Evolutionary conservation across 78 protist species (phyloP).

Genomic region (Polysphondylium violaceum): DNA sequence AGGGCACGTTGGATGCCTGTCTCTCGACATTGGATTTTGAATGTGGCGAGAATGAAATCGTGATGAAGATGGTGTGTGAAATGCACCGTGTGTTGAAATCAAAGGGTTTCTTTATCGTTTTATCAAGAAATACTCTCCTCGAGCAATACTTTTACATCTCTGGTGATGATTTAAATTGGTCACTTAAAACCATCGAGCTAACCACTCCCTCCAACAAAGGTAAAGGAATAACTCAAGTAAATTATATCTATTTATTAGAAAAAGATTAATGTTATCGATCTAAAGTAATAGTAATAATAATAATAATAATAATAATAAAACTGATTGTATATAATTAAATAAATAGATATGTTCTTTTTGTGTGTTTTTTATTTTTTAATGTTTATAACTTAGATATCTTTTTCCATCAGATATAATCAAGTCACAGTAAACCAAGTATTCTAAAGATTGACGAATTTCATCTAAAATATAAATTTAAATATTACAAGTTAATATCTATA

Average conservation of each 20-base stretch:
- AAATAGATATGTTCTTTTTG: not conserved
- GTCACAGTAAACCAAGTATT: too few species aligned
- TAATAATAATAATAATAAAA: too few species aligned
- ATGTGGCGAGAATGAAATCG: conserved; percentile 60
- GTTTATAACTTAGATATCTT: not conserved
- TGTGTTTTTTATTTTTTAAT: too few species aligned
- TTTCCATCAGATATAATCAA: too few species aligned
- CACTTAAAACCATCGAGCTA: not conserved
- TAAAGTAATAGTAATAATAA: not conserved
- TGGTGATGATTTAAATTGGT: conserved; percentile 43
- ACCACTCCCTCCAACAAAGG: conserved; percentile 44
- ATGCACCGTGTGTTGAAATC: conserved; percentile 41
- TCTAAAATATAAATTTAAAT: too few species aligned
- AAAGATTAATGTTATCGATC: too few species aligned
- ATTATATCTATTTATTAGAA: conserved; percentile 52
- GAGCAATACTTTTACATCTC: conserved; percentile 58
- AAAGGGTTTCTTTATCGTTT: conserved; percentile 15
- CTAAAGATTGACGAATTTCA: too few species aligned
- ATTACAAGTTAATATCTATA: too few species aligned
- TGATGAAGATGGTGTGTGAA: conserved; percentile 27
- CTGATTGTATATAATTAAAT: too few species aligned
- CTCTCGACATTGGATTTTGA: conserved; percentile 59
- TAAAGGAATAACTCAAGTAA: conserved; percentile 53
- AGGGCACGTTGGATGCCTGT: conserved; percentile 60
- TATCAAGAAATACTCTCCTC: conserved; percentile 33